Evolutionary conservation across 139 green algal genomes (phyloP), one percentile per base, ranked within the genome.

Genomic region (Pleodorina starrii): DNA sequence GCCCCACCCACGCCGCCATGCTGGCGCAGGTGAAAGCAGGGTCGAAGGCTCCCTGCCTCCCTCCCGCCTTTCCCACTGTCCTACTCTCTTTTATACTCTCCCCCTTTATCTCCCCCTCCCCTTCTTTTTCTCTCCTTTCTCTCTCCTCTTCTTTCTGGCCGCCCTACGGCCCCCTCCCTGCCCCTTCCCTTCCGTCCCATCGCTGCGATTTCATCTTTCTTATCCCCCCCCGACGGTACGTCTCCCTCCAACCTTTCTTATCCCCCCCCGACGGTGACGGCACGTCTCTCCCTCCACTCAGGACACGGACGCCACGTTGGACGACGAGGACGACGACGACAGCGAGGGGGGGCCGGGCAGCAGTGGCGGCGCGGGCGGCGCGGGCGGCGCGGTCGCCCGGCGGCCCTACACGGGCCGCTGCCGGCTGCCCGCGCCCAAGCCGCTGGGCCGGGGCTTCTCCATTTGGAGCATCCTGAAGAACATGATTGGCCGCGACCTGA

Each of bases 401-500:
- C 57, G 63, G 81, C 81, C 32, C 17, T 79, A 80, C 48, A 66
- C 51, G 43, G 60, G 81, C 10, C 90, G 90, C 59, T 68, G 35
- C 25, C 63, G 88, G 16, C 84, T 94, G 66, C 92, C 92, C 2
- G 87, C 84, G 19, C 80, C 90, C 27, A 91, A 90, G 46, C 92
- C 92, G 17, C 68, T 94, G 51, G 87, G 90, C 42, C 73, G 83
- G 27, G 92, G 92, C 57, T 94, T 98, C 43, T 95, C 84, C 89
- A 90, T 99, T 44, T 99, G 97, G 97, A 92, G 91, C 54, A 96
- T 99, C 75, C 96, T 99, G 79, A 99, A 98, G 91, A 95, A 97
- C 72, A 94, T 94, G 77, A 95, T 97, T 14, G 95, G 95, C 63
- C 94, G 95, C 85, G 96, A 98, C 91, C 91, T 98, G 27, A 95